These are phyloP conservation scores for Cyberlindnera petersonii DNA, from an alignment of 805 yeast species.

Conservation along the genomic window DNA sequence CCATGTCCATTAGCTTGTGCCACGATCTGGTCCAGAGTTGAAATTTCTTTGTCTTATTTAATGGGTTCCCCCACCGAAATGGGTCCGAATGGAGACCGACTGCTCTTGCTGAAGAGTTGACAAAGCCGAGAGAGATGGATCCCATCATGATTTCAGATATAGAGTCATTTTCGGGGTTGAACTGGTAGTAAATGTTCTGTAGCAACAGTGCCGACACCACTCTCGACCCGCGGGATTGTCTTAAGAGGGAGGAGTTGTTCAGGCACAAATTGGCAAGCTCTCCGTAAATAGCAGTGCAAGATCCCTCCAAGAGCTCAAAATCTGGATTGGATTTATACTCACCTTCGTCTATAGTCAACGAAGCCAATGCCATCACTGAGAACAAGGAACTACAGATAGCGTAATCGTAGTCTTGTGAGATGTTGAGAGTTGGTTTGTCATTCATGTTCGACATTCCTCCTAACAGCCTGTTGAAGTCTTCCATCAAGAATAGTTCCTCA, in stretches of 20 bases:
- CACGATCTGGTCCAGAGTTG: slow-evolving; percentile 25
- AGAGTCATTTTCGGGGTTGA: slow-evolving; percentile 55
- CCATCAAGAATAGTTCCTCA: slow-evolving; percentile 16
- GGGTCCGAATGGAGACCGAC: slow-evolving; percentile 59
- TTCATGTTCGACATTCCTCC: slow-evolving; percentile 8
- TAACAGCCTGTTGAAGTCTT: slow-evolving; percentile 13
- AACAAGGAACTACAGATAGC: slow-evolving; percentile 21
- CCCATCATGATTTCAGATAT: slow-evolving; percentile 46
- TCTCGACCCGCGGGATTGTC: slow-evolving; percentile 39
- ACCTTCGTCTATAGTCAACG: slow-evolving; percentile 13
- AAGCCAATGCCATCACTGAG: slow-evolving; percentile 20
- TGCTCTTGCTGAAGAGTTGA: slow-evolving; percentile 48
- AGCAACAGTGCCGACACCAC: slow-evolving; percentile 49
- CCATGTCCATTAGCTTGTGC: slow-evolving; percentile 24
- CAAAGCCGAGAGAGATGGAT: slow-evolving; percentile 40
- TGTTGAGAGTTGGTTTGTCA: slow-evolving; percentile 3
- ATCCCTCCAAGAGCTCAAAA: slow-evolving; percentile 2
- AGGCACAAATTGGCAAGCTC: slow-evolving; percentile 35
- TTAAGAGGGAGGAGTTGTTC: slow-evolving; percentile 43
- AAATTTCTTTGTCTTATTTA: not conserved
- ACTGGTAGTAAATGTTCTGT: slow-evolving; percentile 43
- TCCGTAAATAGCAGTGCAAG: slow-evolving; percentile 6
- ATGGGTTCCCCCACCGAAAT: slow-evolving; percentile 14
- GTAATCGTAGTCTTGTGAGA: slow-evolving; percentile 14
- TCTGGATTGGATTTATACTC: slow-evolving; percentile 14